These are phyloP conservation scores for Aspergillus melleus DNA, from an alignment of 2,329 filamentous ascomycete species.

Conservation along the genomic window DNA sequence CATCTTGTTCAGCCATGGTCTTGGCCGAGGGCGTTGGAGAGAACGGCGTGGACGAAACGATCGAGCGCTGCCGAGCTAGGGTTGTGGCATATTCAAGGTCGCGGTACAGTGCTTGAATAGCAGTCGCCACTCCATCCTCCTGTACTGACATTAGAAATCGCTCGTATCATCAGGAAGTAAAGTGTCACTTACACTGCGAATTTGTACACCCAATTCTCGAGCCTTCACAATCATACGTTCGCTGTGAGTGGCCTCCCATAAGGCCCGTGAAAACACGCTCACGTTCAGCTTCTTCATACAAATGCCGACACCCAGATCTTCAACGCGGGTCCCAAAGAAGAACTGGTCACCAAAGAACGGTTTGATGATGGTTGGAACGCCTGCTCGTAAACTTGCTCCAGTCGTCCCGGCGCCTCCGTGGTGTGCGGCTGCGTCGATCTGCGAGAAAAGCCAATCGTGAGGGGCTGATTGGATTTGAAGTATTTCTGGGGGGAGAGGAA, in stretches of 20 bases:
- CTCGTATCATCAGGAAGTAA: slow-evolving; percentile 22
- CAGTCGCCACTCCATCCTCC: slow-evolving; percentile 87
- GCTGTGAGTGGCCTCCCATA: slow-evolving; percentile 90
- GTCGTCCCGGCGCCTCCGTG: slow-evolving; percentile 95
- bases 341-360: slow-evolving; percentile 98
- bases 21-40: slow-evolving; percentile 36
- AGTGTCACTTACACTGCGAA: slow-evolving; percentile 68
- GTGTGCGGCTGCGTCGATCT: slow-evolving; percentile 91
- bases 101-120: slow-evolving; percentile 90
- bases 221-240: slow-evolving; percentile 91
- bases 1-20: slow-evolving; percentile 36
- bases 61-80: slow-evolving; percentile 66
- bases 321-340: slow-evolving; percentile 87
- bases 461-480: slow-evolving; percentile 86
- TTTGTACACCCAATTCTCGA: slow-evolving; percentile 76
- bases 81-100: slow-evolving; percentile 91
- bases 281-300: slow-evolving; percentile 86
- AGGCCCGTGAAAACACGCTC: slow-evolving; percentile 76
- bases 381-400: slow-evolving; percentile 85
- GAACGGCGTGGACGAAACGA: slow-evolving; percentile 35
- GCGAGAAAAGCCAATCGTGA: slow-evolving; percentile 93
- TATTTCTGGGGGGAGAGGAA: slow-evolving; percentile 76
- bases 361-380: slow-evolving; percentile 89
- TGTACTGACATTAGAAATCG: slow-evolving; percentile 53
- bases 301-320: slow-evolving; percentile 90